Evolutionary conservation across 2,329 filamentous ascomycete genomes (phyloP), one percentile per base, ranked within the genome.

Genomic region (Fusarium sp.): DNA sequence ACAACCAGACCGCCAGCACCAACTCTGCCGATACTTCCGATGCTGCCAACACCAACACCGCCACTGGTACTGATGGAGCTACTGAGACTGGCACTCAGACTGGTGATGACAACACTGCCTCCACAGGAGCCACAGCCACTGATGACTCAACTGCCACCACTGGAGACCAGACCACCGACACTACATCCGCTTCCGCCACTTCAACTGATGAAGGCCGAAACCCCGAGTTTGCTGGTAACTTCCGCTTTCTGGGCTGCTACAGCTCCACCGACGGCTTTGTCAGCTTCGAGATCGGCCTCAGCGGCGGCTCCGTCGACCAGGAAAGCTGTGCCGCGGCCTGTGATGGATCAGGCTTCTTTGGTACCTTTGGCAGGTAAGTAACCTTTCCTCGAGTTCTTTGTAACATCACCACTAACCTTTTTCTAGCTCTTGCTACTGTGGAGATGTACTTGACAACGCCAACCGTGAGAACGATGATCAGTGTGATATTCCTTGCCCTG

Each of bases 321-420:
- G 71, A 77, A 9, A 41, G 65, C 7, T 78, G 76, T 47, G 69
- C 64, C 8, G 56, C 61, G 13, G 56, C 54, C 56, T 78, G 76
- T 51, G 60, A 55, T 13, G 60, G 65, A 46, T 51, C 52, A 27
- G 52, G 46, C 5, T 74, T 68, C 64, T 75, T 77, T 47, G 76
- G 71, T 51, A 65, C 73, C 56, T 62, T 63, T 39, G 58, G 67
- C 43, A 70, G 52, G 75, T 76, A 37, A 74, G 74, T 70, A 6
- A 9, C 0, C 4, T 3, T 1, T 2, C 10, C 30, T 3, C 7
- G 2, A 3, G 3, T 4, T 4, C 3, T 11, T 4, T 8, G 22
- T 0, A n/a, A 6, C 2, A 14, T 2, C 9, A 4, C 14, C 17
- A 25, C 67, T 71, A 35, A 71, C 39, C 39, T 5, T 1, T 1